Conservation (phyloP, 192 early-diverging fungal genomes). For the Entrophospora sp. region DNA sequence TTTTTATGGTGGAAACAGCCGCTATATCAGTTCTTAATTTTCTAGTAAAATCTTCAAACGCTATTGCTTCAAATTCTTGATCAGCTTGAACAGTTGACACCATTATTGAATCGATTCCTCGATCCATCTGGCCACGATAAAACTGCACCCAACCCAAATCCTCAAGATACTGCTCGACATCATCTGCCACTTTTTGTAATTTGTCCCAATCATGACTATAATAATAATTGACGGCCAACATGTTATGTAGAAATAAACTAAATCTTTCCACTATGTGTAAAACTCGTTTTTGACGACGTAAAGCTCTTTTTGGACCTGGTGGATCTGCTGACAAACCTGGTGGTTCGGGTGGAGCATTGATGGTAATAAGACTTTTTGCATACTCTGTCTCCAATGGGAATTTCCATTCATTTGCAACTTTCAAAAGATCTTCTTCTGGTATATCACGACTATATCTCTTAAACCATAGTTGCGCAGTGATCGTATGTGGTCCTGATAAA, state of each 20-base stretch:
- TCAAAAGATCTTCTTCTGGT: conserved; percentile 1
- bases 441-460: not conserved
- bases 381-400: conserved; percentile 15
- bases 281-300: conserved; percentile 2
- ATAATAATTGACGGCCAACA: conserved; percentile 18
- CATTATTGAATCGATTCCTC: conserved; percentile 18
- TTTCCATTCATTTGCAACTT: conserved; percentile 12
- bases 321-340: not conserved
- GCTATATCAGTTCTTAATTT: conserved; percentile 19
- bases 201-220: conserved; percentile 20
- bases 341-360: conserved; percentile 13
- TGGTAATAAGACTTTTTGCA: not conserved
- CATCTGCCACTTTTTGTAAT: conserved; percentile 11
- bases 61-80: conserved; percentile 18
- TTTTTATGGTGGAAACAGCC: not conserved
- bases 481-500: conserved; percentile 17
- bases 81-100: conserved; percentile 15
- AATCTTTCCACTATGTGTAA: conserved; percentile 19
- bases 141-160: conserved; percentile 21
- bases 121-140: conserved; percentile 22
- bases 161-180: conserved; percentile 17
- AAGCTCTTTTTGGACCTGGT: conserved; percentile 11
- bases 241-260: conserved; percentile 16
- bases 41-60: conserved; percentile 16
- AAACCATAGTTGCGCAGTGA: conserved; percentile 20